Conservation (phyloP, 495 filamentous ascomycete species). For the Hypoxylon crocopeplum region DNA sequence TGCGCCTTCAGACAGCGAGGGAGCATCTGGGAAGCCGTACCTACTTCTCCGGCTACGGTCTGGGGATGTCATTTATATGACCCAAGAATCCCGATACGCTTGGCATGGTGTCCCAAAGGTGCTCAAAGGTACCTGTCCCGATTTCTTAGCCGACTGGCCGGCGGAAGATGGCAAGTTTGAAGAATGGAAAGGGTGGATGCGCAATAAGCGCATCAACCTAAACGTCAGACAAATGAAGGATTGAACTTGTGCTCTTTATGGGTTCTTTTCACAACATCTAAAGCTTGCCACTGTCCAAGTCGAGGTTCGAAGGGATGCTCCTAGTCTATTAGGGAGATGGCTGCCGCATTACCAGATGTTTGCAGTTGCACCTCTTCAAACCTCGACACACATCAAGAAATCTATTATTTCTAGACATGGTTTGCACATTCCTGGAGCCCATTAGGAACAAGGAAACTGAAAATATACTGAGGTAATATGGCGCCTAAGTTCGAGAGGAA, state of each 20-base stretch:
- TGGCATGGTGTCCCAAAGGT: slow-evolving; percentile 95
- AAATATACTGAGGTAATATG: too few relatives aligned
- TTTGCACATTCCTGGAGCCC: too few relatives aligned
- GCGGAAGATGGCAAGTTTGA: slow-evolving; percentile 58
- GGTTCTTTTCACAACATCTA: too few relatives aligned
- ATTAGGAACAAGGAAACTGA: too few relatives aligned
- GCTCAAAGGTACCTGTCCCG: slow-evolving; percentile 76
- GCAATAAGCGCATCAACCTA: slow-evolving; percentile 82
- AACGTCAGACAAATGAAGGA: slow-evolving; percentile 92
- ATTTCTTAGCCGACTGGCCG: slow-evolving; percentile 78
- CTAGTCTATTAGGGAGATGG: too few relatives aligned
- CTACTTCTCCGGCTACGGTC: slow-evolving; percentile 73
- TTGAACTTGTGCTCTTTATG: slow-evolving; percentile 23
- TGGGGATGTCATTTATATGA: slow-evolving; percentile 86
- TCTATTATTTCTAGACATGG: too few relatives aligned
- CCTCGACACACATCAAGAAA: too few relatives aligned
- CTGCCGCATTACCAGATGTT: too few relatives aligned
- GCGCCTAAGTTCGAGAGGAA: too few relatives aligned
- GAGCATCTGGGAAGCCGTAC: slow-evolving; percentile 46
- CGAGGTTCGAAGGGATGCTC: too few relatives aligned
- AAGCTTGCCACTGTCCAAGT: too few relatives aligned
- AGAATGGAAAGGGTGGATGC: slow-evolving; percentile 85
- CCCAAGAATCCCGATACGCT: slow-evolving; percentile 76
- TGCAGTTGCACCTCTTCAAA: too few relatives aligned
- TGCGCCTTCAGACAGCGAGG: slow-evolving; percentile 27